phyloP scores from a whole-genome alignment of 2,329 filamentous ascomycete species.

The Cordyceps cicadae region DNA sequence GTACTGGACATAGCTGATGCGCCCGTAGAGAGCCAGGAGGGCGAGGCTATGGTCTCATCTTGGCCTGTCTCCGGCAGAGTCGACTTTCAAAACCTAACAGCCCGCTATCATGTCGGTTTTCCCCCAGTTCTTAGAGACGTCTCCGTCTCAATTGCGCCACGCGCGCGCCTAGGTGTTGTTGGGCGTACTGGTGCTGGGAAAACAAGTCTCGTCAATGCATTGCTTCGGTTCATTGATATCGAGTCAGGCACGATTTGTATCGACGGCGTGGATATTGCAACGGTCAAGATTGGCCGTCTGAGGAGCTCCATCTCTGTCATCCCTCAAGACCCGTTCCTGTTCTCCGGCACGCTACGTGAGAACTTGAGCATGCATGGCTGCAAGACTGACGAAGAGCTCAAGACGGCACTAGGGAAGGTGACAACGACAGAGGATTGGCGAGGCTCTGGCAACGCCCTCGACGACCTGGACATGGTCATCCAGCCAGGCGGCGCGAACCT shows the following conservation, averaged over 20 bases:
- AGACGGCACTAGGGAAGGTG: not conserved
- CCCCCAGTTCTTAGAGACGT: not conserved
- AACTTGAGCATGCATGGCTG: not conserved
- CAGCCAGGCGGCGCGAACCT: slow-evolving; percentile 3
- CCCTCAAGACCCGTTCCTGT: slow-evolving; percentile 13
- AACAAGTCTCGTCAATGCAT: slow-evolving; percentile 2
- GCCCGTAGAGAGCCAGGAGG: not conserved
- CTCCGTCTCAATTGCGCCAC: not conserved
- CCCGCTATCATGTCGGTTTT: not conserved
- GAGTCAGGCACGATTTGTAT: not conserved
- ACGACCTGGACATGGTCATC: slow-evolving; percentile 2
- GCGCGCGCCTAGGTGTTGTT: slow-evolving; percentile 11
- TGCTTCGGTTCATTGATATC: slow-evolving; percentile 8
- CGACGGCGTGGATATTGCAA: slow-evolving; percentile 6
- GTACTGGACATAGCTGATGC: not conserved
- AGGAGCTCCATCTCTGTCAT: slow-evolving; percentile 5
- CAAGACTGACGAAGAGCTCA: not conserved
- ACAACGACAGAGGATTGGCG: not conserved
- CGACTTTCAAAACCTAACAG: not conserved
- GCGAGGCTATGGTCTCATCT: not conserved
- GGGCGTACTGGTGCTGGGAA: slow-evolving; percentile 13
- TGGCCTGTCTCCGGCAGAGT: slow-evolving; percentile 8
- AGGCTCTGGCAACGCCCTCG: not conserved
- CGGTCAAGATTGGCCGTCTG: not conserved
- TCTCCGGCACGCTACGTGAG: slow-evolving; percentile 5